A percentile compares a stretch with the other conserved stretches of the same genome.
Conservation (phyloP, 208 protist genomes). For the Phytomonas francai region DNA sequence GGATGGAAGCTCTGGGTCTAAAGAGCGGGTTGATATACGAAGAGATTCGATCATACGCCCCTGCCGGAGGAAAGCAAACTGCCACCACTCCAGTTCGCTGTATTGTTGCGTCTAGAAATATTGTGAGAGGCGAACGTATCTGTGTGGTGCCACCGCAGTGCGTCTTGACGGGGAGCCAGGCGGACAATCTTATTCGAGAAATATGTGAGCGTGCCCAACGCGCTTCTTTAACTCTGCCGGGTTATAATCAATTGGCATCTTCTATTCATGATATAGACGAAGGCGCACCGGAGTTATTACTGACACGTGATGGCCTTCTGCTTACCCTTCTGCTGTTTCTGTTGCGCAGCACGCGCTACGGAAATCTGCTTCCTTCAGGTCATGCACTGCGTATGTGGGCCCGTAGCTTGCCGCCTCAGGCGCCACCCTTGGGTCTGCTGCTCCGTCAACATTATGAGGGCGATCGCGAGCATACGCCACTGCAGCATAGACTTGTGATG, state of each 20-base stretch:
- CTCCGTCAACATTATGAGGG: conserved; percentile 19
- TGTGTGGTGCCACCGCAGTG: conserved; percentile 27
- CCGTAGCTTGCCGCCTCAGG: conserved; percentile 34
- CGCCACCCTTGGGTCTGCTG: conserved; percentile 47
- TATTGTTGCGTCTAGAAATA: conserved; percentile 32
- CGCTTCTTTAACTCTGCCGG: background rate
- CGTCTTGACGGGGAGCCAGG: conserved; percentile 43
- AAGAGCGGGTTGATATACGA: conserved; percentile 12
- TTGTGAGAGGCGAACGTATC: conserved; percentile 59
- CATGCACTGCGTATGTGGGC: conserved; percentile 34
- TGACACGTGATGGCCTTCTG: conserved; percentile 60
- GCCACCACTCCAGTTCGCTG: conserved; percentile 36
- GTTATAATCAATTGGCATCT: background rate
- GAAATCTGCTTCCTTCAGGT: background rate
- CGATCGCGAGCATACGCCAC: conserved; percentile 17
- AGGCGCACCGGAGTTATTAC: conserved; percentile 4
- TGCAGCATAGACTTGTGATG: conserved; percentile 45
- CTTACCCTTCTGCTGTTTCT: conserved; percentile 42
- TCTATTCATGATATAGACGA: background rate
- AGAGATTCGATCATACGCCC: conserved; percentile 10
- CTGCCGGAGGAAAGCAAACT: background rate
- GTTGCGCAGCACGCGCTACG: conserved; percentile 19
- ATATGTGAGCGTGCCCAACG: conserved; percentile 8
- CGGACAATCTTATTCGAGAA: conserved; percentile 25
- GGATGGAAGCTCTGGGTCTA: background rate